Conservation (phyloP, 2,329 filamentous ascomycete species). For the Exophiala sideris region DNA sequence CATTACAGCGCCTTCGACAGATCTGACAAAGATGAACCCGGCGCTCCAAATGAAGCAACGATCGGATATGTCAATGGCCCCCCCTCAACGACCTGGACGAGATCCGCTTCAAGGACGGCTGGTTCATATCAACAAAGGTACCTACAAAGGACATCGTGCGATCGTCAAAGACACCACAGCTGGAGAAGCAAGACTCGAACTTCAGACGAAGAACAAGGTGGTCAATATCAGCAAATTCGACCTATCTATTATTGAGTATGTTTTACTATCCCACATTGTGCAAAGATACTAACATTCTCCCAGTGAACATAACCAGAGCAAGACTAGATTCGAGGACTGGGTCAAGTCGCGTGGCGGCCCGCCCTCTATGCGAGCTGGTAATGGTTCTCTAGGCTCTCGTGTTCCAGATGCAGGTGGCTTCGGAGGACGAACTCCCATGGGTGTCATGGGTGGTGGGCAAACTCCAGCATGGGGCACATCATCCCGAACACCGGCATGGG, state of each 20-base stretch:
- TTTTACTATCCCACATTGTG: constrained; percentile 15
- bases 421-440: constrained; percentile 68
- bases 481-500: constrained; percentile 39
- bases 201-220: constrained; percentile 92
- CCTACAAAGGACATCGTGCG: constrained; percentile 87
- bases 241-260: constrained; percentile 79
- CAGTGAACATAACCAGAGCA: constrained; percentile 22
- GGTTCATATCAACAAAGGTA: constrained; percentile 79
- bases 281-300: constrained; percentile 23
- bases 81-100: constrained; percentile 69
- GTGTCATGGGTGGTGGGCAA: constrained; percentile 58
- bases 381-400: constrained; percentile 37
- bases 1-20: constrained; percentile 63
- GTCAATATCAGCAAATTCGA: constrained; percentile 78
- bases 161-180: constrained; percentile 96
- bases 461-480: constrained; percentile 73
- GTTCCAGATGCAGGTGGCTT: constrained; percentile 56
- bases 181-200: constrained; percentile 78
- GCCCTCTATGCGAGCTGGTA: constrained; percentile 21
- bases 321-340: constrained; percentile 28
- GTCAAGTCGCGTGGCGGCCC: constrained; percentile 23
- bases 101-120: constrained; percentile 88
- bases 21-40: constrained; percentile 89
- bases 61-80: constrained; percentile 57
- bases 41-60: constrained; percentile 50